Evolutionary conservation across 176 grass and related monocot genomes (phyloP), one percentile per base, ranked within the genome.

Genomic region (Aegilops tauschii): DNA sequence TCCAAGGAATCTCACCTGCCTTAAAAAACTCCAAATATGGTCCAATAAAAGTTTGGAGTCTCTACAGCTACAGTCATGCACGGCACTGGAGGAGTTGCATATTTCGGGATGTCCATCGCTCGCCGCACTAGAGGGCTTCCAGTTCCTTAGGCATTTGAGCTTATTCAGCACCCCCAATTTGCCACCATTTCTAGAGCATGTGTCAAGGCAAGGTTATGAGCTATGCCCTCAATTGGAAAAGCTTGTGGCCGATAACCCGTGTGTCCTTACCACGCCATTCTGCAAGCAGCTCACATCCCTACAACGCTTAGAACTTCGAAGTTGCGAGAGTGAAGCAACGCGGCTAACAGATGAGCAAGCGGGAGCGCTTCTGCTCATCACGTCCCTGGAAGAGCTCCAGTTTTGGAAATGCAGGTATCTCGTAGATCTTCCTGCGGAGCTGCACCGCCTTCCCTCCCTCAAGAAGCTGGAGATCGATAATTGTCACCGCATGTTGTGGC

Each of bases 271-370:
- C 11, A 25, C 8, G 11, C 10, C 76, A 20, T 56, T 82, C 44
- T 88, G 86, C 80, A 82, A 77, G 27, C 34, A 82, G 2, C 62
- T 88, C 71, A 82, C 45, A 3, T 82, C 79, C 12, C 80, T 88
- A 1, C 44, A n/a, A 58, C 0, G 7, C 8, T 3, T 82, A 14
- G 0, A 0, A 21, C 31, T 82, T 20, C 3, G 0, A 3, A 4
- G 0, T 68, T 7, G 1, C 18, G 5, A 29, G 42, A n/a, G 61
- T 18, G 13, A 50, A 50, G 9, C 9, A 12, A 67, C 27, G 1
- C 20, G 42, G 10, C 69, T 83, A 29, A 85, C 75, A 61, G 35
- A 85, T 34, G 82, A 89, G 8, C 75, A 89, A 61, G 79, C 80
- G 28, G 23, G 74, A 35, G 70, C 81, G 10, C 72, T 76, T 30